Evolutionary conservation across 164 flowering plant genomes (phyloP).

Genomic region (Vitis rotundifolia): DNA sequence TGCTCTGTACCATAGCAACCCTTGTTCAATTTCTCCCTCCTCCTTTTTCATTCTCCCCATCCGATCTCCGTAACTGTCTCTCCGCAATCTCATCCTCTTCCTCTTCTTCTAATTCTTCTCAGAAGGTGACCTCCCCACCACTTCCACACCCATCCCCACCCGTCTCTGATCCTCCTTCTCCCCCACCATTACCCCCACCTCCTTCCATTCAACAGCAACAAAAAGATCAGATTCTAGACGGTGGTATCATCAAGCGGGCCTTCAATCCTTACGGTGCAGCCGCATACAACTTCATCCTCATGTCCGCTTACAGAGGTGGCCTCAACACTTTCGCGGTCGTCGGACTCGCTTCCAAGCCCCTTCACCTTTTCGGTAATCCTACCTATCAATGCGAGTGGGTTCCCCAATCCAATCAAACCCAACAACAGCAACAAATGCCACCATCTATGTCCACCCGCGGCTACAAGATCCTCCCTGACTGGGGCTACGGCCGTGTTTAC

Average conservation of each 20-base stretch:
- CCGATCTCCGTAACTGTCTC: constrained; percentile 54
- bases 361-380: constrained; percentile 34
- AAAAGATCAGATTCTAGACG: constrained; percentile 27
- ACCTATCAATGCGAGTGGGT: constrained; percentile 69
- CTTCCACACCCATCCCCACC: constrained; percentile 16
- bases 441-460: constrained; percentile 23
- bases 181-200: constrained; percentile 12
- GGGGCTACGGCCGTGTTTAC: constrained; percentile 96
- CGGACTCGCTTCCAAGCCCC: constrained; percentile 43
- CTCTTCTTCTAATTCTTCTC: constrained; percentile 8
- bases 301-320: constrained; percentile 95
- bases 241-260: constrained; percentile 49
- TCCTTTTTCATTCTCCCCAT: constrained; percentile 44
- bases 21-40: constrained; percentile 59
- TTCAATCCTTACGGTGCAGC: constrained; percentile 70
- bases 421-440: too few species aligned
- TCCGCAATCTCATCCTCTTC: constrained; percentile 27
- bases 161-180: constrained; percentile 12
- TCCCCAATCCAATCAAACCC: constrained; percentile 13
- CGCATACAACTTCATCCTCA: constrained; percentile 72
- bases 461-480: constrained; percentile 68
- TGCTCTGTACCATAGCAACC: constrained; percentile 47
- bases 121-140: not conserved
- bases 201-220: constrained; percentile 7
- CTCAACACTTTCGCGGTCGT: constrained; percentile 40